Evolutionary conservation across 2,329 filamentous ascomycete species (phyloP), one percentile per base, ranked within the genome.

Genomic region (Teratosphaeria gauchensis): DNA sequence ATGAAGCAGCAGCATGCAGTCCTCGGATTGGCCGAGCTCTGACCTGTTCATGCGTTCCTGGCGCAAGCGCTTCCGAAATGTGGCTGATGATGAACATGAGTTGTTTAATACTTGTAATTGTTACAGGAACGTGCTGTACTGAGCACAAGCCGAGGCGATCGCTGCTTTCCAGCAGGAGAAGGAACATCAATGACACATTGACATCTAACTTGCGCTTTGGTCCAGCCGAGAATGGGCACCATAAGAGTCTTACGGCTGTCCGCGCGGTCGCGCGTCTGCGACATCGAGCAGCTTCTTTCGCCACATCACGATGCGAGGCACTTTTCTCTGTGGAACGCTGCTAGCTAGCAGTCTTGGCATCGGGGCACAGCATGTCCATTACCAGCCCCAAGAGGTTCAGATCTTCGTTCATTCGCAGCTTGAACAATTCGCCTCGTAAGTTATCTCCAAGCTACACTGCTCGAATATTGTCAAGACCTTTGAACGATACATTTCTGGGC

Each of bases 361-460:
- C 21, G n/a, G 7, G 7, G 56, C 56, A 9, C 56, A 58, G 56
- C 56, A 58, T 54, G 51, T 58, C 19, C 56, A 58, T 28, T 54
- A n/a, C 24, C n/a, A 38, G 33, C 42, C 42, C 4, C 32, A 51
- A 21, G 56, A 58, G 46, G 56, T 58, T 14, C 21, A 42, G n/a
- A 21, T 46, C 7, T 31, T 57, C 21, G 28, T 53, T 30, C 31
- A 56, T 14, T 54, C 55, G 9, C 21, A 59, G 31, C 21, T 53
- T n/a, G 21, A 48, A 28, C 28, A 54, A 52, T 58, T 54, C 9
- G 42, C 42, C 7, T 48, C 42, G 42, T 48, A 48, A 48, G 42
- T 48, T 16, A 6, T 21, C n/a, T 48, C 42, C 16, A 19, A 21
- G 9, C 42, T n/a, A 16, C 8, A 21, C n/a, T 21, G 42, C 42